Percentiles rank a stretch among this genome's conserved stretches.
These are phyloP conservation scores for Arctium minus DNA, from an alignment of 129 eudicot genomes.

Conservation along the genomic window DNA sequence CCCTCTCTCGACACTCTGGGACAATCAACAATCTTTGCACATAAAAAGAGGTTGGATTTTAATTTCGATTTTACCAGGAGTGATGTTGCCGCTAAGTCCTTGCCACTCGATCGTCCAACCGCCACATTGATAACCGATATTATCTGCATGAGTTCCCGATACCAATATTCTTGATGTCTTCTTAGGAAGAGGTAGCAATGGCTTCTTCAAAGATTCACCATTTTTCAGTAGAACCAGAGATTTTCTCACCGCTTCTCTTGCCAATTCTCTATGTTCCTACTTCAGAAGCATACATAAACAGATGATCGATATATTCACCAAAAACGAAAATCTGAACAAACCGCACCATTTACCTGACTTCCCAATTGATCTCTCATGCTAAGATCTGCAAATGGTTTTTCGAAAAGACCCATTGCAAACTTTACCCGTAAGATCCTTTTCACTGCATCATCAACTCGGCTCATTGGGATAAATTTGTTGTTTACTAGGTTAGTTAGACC, in stretches of 20 bases:
- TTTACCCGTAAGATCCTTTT: conserved; percentile 54
- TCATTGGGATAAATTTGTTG: conserved; percentile 42
- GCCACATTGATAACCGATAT: conserved; percentile 60
- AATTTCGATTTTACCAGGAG: conserved; percentile 34
- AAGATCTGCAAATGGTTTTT: conserved; percentile 47
- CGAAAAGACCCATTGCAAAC: conserved; percentile 56
- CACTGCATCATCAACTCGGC: conserved; percentile 55
- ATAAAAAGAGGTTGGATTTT: not conserved
- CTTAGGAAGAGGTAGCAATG: conserved; percentile 55
- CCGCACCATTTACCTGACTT: conserved; percentile 13
- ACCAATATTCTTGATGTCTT: conserved; percentile 49
- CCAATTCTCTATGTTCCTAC: conserved; percentile 55
- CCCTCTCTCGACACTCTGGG: no score
- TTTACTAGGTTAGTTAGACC: conserved; percentile 36
- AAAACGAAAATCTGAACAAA: not conserved
- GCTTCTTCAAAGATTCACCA: conserved; percentile 32
- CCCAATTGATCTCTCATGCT: conserved; percentile 44
- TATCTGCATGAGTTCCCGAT: conserved; percentile 62
- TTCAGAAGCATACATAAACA: not conserved
- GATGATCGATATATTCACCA: not conserved
- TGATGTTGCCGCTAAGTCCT: conserved; percentile 46
- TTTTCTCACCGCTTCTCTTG: conserved; percentile 74
- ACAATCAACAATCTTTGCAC: no score
- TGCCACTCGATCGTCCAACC: conserved; percentile 75
- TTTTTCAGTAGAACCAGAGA: conserved; percentile 65